Evolutionary conservation across 257 asterid species (phyloP).

Genomic region (Solanum peruvianum): DNA sequence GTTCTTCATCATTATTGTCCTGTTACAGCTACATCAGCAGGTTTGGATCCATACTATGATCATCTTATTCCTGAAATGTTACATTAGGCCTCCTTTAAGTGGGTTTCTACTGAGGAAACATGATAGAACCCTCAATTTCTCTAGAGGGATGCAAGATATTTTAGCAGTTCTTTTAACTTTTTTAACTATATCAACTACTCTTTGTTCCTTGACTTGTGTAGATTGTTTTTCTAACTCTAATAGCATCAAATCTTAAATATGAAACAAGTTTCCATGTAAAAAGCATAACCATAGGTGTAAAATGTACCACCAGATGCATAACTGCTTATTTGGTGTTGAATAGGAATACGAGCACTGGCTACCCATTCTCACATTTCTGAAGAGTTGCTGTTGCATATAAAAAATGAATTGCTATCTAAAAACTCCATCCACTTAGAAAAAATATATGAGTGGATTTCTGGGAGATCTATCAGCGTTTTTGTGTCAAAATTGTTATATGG

Average conservation of each 20-base stretch:
- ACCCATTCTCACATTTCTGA: neutral
- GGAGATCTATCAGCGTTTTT: neutral
- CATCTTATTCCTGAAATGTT: neutral
- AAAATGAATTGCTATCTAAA: neutral
- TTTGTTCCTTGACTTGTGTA: neutral
- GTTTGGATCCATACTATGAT: constrained; percentile 14
- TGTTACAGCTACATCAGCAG: constrained; percentile 68
- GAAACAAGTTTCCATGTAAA: neutral
- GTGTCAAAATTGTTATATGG: neutral
- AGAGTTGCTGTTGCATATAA: neutral
- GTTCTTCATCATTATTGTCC: constrained; percentile 89
- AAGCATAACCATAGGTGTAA: neutral
- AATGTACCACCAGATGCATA: neutral
- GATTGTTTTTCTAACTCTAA: neutral
- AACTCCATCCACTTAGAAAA: neutral
- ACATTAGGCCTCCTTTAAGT: neutral
- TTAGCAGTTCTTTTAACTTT: neutral
- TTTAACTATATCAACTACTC: neutral
- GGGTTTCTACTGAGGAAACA: neutral
- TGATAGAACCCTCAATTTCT: neutral
- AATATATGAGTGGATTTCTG: neutral
- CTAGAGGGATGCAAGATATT: neutral
- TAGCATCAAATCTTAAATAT: neutral
- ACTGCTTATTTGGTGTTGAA: neutral
- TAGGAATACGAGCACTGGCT: neutral